A percentile compares a stretch with the other conserved stretches of the same genome.
Conservation (phyloP, 2,329 filamentous ascomycete species). For the Colletotrichum filicis region DNA sequence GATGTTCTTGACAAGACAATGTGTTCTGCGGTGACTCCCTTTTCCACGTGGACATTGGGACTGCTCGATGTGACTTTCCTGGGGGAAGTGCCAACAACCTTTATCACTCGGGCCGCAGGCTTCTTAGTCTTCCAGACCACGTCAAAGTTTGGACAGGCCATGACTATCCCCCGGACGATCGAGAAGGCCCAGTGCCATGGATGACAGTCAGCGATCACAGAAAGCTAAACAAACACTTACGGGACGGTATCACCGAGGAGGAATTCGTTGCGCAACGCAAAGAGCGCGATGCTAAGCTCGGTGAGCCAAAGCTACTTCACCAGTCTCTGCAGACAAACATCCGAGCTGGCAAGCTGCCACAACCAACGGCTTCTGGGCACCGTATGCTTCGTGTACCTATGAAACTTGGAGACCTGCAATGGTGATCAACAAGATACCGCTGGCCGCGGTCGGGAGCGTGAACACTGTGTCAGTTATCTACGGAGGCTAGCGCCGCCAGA, state of each 20-base stretch:
- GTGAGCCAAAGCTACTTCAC: conserved; percentile 59
- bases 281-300: conserved; percentile 54
- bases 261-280: conserved; percentile 56
- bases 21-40: conserved; percentile 65
- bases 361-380: conserved; percentile 40
- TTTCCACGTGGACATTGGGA: conserved; percentile 63
- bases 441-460: no score
- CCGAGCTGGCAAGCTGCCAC: conserved; percentile 57
- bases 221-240: conserved; percentile 58
- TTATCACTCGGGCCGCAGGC: conserved; percentile 53
- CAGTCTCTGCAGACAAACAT: conserved; percentile 65
- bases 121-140: conserved; percentile 55
- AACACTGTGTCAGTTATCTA: not conserved
- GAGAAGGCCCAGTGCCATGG: conserved; percentile 49
- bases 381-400: conserved; percentile 50
- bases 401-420: conserved; percentile 54
- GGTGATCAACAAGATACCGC: conserved; percentile 49
- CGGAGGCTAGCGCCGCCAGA: not conserved
- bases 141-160: conserved; percentile 65
- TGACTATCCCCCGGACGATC: conserved; percentile 58
- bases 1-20: conserved; percentile 43
- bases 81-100: conserved; percentile 58
- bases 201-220: conserved; percentile 59
- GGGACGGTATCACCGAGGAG: conserved; percentile 50
- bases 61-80: conserved; percentile 66